phyloP scores from a whole-genome alignment of 179 eudicot genomes.

The Corrigiola litoralis region DNA sequence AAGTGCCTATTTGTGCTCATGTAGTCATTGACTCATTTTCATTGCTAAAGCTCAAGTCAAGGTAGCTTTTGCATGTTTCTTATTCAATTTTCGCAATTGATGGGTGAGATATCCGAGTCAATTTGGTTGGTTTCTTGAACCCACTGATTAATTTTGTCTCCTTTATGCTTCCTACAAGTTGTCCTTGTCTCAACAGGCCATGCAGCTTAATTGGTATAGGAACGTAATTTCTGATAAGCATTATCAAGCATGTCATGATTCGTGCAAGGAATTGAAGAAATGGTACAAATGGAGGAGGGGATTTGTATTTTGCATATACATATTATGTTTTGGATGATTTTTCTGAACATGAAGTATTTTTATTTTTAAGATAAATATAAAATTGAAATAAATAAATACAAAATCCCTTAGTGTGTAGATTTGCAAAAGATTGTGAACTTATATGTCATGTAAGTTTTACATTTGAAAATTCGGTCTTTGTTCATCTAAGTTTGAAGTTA shows the following conservation, averaged over 20 bases:
- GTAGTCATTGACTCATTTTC: neutral
- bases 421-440: too few species aligned
- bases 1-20: slow-evolving; percentile 20
- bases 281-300: too few species aligned
- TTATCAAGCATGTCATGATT: neutral
- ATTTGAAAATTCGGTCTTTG: too few species aligned
- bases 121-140: neutral
- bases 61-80: slow-evolving; percentile 1
- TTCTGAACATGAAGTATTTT: too few species aligned
- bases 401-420: too few species aligned
- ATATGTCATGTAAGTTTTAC: too few species aligned
- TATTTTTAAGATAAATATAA: too few species aligned
- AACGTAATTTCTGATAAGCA: neutral
- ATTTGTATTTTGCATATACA: too few species aligned
- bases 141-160: neutral
- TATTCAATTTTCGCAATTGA: slow-evolving; percentile 18
- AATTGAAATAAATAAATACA: too few species aligned
- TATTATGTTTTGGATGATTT: too few species aligned
- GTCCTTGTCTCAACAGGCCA: slow-evolving; percentile 14
- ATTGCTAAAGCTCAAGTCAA: slow-evolving; percentile 17
- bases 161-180: neutral
- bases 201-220: slow-evolving; percentile 1
- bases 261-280: neutral
- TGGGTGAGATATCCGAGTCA: slow-evolving; percentile 3
- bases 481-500: too few species aligned